These are phyloP conservation scores for Pterula multifida DNA, from an alignment of 1,284 basidiomycete genomes.

Conservation along the genomic window DNA sequence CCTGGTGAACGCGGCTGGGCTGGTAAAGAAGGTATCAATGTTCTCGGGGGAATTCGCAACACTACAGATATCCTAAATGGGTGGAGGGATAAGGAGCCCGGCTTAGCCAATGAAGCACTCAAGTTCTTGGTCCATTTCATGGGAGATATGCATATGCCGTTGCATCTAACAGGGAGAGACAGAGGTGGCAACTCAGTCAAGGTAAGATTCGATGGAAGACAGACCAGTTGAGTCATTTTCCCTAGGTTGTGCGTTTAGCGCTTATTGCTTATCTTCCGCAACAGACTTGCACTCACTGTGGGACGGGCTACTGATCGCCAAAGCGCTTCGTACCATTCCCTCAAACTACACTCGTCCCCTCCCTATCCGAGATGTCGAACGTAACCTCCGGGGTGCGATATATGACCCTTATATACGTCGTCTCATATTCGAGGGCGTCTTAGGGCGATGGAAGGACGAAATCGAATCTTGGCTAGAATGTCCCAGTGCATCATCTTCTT, in stretches of 20 bases:
- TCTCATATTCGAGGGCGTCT: constrained; percentile 74
- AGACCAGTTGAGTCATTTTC: constrained; percentile 40
- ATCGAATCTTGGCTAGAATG: constrained; percentile 55
- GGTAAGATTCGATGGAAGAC: constrained; percentile 57
- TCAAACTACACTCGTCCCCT: constrained; percentile 67
- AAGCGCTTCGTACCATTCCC: constrained; percentile 64
- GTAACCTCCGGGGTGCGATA: constrained; percentile 63
- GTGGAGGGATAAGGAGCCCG: constrained; percentile 13
- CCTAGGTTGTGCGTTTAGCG: not conserved
- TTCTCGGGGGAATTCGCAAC: constrained; percentile 68
- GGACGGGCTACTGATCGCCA: constrained; percentile 75
- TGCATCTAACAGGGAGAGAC: constrained; percentile 80
- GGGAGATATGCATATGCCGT: constrained; percentile 85
- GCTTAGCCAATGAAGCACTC: constrained; percentile 49
- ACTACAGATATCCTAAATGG: constrained; percentile 44
- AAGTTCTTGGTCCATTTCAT: constrained; percentile 87
- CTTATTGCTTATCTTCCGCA: not conserved
- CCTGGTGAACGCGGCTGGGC: constrained; percentile 73
- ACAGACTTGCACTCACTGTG: constrained; percentile 78
- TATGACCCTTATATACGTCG: constrained; percentile 86
- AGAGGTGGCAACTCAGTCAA: constrained; percentile 75
- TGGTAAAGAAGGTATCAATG: constrained; percentile 52
- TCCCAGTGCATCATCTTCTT: constrained; percentile 22
- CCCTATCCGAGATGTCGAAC: constrained; percentile 55
- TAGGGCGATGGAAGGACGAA: constrained; percentile 51